A percentile compares a stretch with the other conserved stretches of the same genome.
phyloP scores from a whole-genome alignment of 2,329 filamentous ascomycete genomes.

The Sclerotinia trifoliorum region DNA sequence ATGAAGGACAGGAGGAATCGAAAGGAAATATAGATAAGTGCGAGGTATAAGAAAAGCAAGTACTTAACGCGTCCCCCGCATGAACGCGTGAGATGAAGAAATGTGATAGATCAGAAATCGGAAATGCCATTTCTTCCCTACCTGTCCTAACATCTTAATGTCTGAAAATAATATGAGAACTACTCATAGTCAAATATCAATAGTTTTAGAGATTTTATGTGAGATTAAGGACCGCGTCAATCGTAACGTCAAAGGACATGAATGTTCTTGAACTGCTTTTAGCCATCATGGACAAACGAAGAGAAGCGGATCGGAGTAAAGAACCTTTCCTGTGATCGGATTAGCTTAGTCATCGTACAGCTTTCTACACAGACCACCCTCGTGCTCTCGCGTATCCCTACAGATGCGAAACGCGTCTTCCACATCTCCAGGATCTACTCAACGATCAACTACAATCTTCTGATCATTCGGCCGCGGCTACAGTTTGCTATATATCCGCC shows the following conservation, averaged over 20 bases:
- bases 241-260: too few species aligned
- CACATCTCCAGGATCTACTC: neutral
- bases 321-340: too few species aligned
- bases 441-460: neutral
- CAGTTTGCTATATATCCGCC: neutral
- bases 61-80: neutral
- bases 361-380: neutral
- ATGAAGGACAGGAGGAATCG: neutral
- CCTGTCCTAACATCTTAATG: neutral
- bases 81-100: neutral
- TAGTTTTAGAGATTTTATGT: neutral
- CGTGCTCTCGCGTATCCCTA: constrained; percentile 9
- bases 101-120: constrained; percentile 13
- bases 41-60: neutral
- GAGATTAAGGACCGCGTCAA: neutral
- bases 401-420: constrained; percentile 7
- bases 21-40: neutral
- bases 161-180: neutral
- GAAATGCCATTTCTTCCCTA: neutral
- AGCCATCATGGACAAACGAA: neutral
- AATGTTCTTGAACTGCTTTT: neutral
- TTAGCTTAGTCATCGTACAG: neutral
- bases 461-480: neutral
- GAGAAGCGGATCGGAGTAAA: too few species aligned
- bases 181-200: neutral